These are phyloP conservation scores for Chlorella sp. DNA, from an alignment of 139 green algal genomes.

Conservation along the genomic window DNA sequence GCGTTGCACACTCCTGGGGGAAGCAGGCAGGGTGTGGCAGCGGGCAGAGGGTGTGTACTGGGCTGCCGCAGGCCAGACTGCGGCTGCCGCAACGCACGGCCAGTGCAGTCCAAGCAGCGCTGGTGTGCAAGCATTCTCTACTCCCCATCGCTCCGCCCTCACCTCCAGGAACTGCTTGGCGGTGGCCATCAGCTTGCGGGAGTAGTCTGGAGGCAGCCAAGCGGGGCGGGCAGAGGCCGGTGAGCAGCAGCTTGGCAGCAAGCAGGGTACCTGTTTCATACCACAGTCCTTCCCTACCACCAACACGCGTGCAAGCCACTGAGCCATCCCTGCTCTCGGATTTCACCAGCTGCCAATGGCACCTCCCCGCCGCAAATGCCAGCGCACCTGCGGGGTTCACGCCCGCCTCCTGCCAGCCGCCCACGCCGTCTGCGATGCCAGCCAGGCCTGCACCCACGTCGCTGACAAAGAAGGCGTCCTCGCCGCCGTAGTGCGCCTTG, in stretches of 20 bases:
- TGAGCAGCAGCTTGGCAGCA: too few relatives aligned
- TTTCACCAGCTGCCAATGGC: too few relatives aligned
- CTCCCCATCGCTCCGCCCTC: background rate
- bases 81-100: too few relatives aligned
- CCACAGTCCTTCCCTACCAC: too few relatives aligned
- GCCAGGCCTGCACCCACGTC: constrained; percentile 50
- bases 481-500: constrained; percentile 83
- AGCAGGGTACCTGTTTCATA: too few relatives aligned
- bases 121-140: too few relatives aligned
- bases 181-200: constrained; percentile 77
- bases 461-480: constrained; percentile 87
- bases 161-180: constrained; percentile 71
- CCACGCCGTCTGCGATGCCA: constrained; percentile 90
- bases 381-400: constrained; percentile 54
- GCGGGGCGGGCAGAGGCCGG: background rate
- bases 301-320: too few relatives aligned
- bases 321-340: too few relatives aligned
- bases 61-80: too few relatives aligned
- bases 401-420: constrained; percentile 74
- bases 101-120: too few relatives aligned
- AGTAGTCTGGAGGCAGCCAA: constrained; percentile 75
- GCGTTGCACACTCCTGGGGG: background rate
- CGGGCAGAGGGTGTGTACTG: too few relatives aligned
- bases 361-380: background rate
- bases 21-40: background rate